Evolutionary conservation across 371 early-diverging fungal species (phyloP).

Genomic region (Nematocida ausubeli): DNA sequence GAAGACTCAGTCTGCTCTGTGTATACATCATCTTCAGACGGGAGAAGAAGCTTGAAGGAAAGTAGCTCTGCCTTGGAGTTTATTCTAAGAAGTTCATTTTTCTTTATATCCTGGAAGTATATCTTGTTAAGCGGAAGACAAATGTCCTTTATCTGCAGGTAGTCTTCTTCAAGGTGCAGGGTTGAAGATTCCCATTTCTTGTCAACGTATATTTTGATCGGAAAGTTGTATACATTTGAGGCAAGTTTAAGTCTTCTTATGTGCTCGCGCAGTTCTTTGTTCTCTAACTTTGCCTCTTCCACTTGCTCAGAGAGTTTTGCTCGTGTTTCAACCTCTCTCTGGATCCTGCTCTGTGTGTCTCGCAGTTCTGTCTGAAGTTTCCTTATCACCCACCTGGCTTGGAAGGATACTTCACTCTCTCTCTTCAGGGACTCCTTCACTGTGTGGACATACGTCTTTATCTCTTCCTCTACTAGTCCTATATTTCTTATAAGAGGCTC

Average conservation of each 20-base stretch:
- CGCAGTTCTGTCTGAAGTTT: slow-evolving; percentile 41
- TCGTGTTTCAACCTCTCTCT: slow-evolving; percentile 36
- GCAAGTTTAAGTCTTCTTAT: slow-evolving; percentile 41
- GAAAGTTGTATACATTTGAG: slow-evolving; percentile 15
- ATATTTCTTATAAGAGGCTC: neutral
- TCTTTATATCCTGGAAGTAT: slow-evolving; percentile 51
- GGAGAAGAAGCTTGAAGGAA: slow-evolving; percentile 61
- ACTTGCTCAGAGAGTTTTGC: slow-evolving; percentile 5
- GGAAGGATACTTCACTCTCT: slow-evolving; percentile 18
- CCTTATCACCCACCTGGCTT: slow-evolving; percentile 1
- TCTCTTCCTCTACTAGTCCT: neutral
- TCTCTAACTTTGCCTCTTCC: slow-evolving; percentile 8
- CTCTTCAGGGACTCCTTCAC: neutral
- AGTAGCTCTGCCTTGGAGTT: slow-evolving; percentile 49
- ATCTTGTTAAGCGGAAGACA: slow-evolving; percentile 49
- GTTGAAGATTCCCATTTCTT: slow-evolving; percentile 26
- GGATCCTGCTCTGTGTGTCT: slow-evolving; percentile 19
- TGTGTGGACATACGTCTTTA: neutral
- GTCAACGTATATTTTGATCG: slow-evolving; percentile 30
- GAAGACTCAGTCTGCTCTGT: slow-evolving; percentile 49
- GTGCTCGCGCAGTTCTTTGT: slow-evolving; percentile 38
- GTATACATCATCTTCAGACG: slow-evolving; percentile 53
- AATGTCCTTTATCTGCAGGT: slow-evolving; percentile 35
- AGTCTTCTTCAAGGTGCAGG: slow-evolving; percentile 29
- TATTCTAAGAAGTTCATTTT: slow-evolving; percentile 37